phyloP scores from a whole-genome alignment of 1,139 yeast species.

The Sugiyamaella pinicola region DNA sequence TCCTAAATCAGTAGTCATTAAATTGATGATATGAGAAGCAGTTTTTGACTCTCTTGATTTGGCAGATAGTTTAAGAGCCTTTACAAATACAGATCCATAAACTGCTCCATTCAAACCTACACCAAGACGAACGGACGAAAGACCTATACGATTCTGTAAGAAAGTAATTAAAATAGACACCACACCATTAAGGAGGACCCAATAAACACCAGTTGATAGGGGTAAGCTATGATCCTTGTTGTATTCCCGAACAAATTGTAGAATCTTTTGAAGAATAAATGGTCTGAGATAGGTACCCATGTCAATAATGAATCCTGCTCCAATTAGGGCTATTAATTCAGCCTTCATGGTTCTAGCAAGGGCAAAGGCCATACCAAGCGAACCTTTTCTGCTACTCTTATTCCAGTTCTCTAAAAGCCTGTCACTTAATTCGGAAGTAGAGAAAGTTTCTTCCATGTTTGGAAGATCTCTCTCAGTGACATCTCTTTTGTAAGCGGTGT shows the following conservation, averaged over 20 bases:
- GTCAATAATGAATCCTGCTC: constrained; percentile 17
- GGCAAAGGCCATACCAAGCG: constrained; percentile 51
- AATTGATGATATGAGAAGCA: constrained; percentile 92
- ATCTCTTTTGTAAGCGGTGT: constrained; percentile 67
- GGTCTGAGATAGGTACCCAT: constrained; percentile 58
- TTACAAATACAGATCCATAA: constrained; percentile 72
- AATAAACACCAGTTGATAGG: constrained; percentile 73
- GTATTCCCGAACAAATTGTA: constrained; percentile 77
- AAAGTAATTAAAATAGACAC: constrained; percentile 74
- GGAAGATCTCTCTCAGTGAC: constrained; percentile 80
- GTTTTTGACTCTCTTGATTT: constrained; percentile 75
- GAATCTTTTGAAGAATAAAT: constrained; percentile 69
- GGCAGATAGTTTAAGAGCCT: constrained; percentile 74
- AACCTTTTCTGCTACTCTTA: constrained; percentile 37
- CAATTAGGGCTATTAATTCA: constrained; percentile 26
- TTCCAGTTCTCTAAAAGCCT: constrained; percentile 54
- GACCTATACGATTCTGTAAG: constrained; percentile 49
- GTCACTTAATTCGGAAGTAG: constrained; percentile 57
- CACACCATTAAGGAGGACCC: constrained; percentile 75
- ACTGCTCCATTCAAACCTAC: constrained; percentile 52
- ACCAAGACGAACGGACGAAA: constrained; percentile 37
- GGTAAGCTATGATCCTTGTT: constrained; percentile 46
- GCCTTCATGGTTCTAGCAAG: constrained; percentile 62
- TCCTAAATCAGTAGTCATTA: constrained; percentile 68
- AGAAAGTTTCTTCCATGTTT: constrained; percentile 59